phyloP scores from a whole-genome alignment of 2,329 filamentous ascomycete genomes.

The Alternaria postmessia region DNA sequence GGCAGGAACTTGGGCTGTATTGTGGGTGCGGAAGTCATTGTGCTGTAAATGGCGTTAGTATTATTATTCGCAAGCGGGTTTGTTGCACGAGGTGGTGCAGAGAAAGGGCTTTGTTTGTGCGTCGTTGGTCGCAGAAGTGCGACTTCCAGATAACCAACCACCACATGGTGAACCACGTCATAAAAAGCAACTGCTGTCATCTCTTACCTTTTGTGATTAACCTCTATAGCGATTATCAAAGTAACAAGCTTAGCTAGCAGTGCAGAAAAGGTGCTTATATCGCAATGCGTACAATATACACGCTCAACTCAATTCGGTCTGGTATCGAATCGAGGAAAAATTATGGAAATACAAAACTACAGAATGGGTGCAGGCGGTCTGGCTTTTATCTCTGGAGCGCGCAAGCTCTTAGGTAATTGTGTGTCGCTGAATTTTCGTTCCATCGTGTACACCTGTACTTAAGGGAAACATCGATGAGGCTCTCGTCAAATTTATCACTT shows the following conservation, averaged over 20 bases:
- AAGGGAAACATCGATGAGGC: slow-evolving; percentile 36
- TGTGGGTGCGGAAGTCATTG: slow-evolving; percentile 65
- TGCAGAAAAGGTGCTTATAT: not conserved
- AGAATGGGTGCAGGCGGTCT: slow-evolving; percentile 24
- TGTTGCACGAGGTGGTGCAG: not conserved
- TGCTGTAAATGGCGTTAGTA: slow-evolving; percentile 11
- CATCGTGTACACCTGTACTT: slow-evolving; percentile 46
- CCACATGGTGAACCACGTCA: not conserved
- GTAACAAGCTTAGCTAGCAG: not conserved
- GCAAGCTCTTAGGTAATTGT: slow-evolving; percentile 49
- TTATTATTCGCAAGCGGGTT: not conserved
- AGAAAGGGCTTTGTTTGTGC: slow-evolving; percentile 4
- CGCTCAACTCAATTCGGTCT: not conserved
- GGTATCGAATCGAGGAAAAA: not conserved
- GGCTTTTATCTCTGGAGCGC: slow-evolving; percentile 40
- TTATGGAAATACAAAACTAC: slow-evolving; percentile 1
- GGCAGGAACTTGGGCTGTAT: slow-evolving; percentile 79
- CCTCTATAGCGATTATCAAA: not conserved
- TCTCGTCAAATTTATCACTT: slow-evolving; percentile 39
- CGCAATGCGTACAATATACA: slow-evolving; percentile 5
- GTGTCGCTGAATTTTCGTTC: slow-evolving; percentile 30
- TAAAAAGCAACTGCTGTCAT: not conserved
- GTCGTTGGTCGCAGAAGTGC: not conserved
- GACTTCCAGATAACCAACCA: not conserved
- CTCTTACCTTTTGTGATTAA: not conserved